These are phyloP conservation scores for Plasmopara viticola DNA, from an alignment of 352 stramenopile species.

Conservation along the genomic window DNA sequence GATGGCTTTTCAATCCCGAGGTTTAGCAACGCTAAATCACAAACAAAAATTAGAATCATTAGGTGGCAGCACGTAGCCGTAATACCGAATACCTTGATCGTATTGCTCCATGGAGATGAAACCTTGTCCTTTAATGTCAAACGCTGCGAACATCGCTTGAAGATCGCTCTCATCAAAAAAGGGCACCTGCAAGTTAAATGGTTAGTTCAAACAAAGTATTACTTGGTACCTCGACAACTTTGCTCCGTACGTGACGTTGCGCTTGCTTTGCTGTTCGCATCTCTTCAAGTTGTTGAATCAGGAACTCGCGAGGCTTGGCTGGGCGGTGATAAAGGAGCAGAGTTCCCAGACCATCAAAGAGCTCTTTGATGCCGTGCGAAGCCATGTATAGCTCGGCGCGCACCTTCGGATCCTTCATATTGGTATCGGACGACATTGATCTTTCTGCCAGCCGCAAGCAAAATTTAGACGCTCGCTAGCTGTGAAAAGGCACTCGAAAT, in stretches of 20 bases:
- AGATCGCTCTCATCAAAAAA: conserved; percentile 74
- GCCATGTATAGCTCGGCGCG: conserved; percentile 58
- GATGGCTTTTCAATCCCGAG: conserved; percentile 63
- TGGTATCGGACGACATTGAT: conserved; percentile 17
- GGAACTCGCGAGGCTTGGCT: conserved; percentile 50
- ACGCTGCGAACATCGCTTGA: conserved; percentile 67
- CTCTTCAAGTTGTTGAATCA: conserved; percentile 48
- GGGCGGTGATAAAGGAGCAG: conserved; percentile 61
- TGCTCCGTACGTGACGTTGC: conserved; percentile 36
- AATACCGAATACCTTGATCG: conserved; percentile 32
- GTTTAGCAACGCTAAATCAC: conserved; percentile 37
- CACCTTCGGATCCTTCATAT: conserved; percentile 62
- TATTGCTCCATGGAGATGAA: conserved; percentile 62
- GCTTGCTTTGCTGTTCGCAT: conserved; percentile 51
- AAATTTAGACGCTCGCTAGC: too few relatives aligned
- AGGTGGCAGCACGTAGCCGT: neutral
- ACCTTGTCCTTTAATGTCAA: conserved; percentile 65
- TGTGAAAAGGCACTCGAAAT: too few relatives aligned
- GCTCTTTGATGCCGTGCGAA: conserved; percentile 56
- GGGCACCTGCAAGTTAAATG: conserved; percentile 25
- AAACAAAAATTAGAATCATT: neutral
- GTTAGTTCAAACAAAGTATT: neutral
- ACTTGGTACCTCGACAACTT: neutral
- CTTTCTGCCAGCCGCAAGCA: too few relatives aligned
- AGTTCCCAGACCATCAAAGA: conserved; percentile 59